Evolutionary conservation across 257 asterid species (phyloP), one percentile per base, ranked within the genome.

Genomic region (Oldenlandia corymbosa): DNA sequence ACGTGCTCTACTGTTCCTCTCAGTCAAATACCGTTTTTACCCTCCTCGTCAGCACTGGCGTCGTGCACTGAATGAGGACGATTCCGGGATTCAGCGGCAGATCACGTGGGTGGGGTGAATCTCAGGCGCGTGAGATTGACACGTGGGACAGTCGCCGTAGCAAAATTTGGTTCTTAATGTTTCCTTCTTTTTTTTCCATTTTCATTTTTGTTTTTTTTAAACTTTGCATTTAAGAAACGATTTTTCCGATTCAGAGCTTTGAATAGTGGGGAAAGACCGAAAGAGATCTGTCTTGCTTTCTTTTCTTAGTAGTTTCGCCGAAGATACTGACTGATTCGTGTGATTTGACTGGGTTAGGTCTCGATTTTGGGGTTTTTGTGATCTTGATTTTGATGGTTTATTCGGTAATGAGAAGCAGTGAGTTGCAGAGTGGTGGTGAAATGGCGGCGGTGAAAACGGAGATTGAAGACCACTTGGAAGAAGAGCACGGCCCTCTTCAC

Each of bases 391-490:
- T 13, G 59, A 83, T 78, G 86, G 84, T 80, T 69, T 75, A 69
- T 62, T 64, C 71, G 75, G n/a, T n/a, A n/a, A 69, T 78, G 84
- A 73, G 68, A 16, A 63, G 57, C 13, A 69, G 73, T 18, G 65
- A 75, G 60, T 65, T 66, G 48, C 65, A 31, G 43, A 66, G 49
- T 34, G 82, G 74, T 12, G 71, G 74, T 60, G 83, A 4, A 9
- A 68, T 60, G 71, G 73, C 66, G 68, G 69, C 76, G 60, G 83
- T 75, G 62, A 77, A 72, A 73, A 42, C 64, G 70, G 83, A 83
- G 64, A 62, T 57, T 23, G 84, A 80, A 30, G 86, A 83, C 60
- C 52, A 60, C 17, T 50, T 80, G 58, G 84, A 80, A 56, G 90
- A 80, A 61, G 79, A 78, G 59, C 62, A 78, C 23, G 74, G 79